Percentiles rank a stretch among this genome's conserved stretches.
Evolutionary conservation across 2,329 filamentous ascomycete species (phyloP).

Genomic region (Diaporthe helianthi): DNA sequence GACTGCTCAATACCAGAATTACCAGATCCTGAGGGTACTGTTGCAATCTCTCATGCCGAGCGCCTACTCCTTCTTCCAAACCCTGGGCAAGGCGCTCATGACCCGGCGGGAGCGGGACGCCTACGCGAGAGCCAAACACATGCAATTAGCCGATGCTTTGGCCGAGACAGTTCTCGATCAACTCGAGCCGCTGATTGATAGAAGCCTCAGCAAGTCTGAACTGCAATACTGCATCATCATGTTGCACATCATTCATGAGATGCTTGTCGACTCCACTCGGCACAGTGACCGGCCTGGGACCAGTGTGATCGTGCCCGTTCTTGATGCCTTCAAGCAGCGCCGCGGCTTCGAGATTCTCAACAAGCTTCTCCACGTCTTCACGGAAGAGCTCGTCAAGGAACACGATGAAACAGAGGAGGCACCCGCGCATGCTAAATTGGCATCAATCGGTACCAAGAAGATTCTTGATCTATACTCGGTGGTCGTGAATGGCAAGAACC

Average conservation of each 20-base stretch:
- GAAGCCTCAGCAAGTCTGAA: slow-evolving; percentile 62
- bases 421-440: slow-evolving; percentile 53
- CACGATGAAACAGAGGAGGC: slow-evolving; percentile 51
- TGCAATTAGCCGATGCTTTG: slow-evolving; percentile 68
- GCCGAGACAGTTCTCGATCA: slow-evolving; percentile 75
- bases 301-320: slow-evolving; percentile 74
- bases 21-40: slow-evolving; percentile 76
- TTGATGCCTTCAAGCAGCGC: slow-evolving; percentile 85
- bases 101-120: slow-evolving; percentile 75
- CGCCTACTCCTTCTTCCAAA: slow-evolving; percentile 86
- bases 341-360: slow-evolving; percentile 79
- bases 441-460: slow-evolving; percentile 73
- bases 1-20: slow-evolving; percentile 70
- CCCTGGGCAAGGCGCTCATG: slow-evolving; percentile 81
- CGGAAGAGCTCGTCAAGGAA: slow-evolving; percentile 58
- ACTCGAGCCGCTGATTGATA: slow-evolving; percentile 56
- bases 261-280: slow-evolving; percentile 73
- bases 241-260: slow-evolving; percentile 77
- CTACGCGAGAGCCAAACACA: slow-evolving; percentile 60
- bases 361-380: slow-evolving; percentile 73
- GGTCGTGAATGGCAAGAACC: slow-evolving; percentile 77
- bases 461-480: slow-evolving; percentile 83
- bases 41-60: slow-evolving; percentile 80
- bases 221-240: slow-evolving; percentile 85
- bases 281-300: slow-evolving; percentile 56